Base-by-base conservation (phyloP, 2,329 filamentous ascomycete species). In the Rhynchosporium graminicola region DNA sequence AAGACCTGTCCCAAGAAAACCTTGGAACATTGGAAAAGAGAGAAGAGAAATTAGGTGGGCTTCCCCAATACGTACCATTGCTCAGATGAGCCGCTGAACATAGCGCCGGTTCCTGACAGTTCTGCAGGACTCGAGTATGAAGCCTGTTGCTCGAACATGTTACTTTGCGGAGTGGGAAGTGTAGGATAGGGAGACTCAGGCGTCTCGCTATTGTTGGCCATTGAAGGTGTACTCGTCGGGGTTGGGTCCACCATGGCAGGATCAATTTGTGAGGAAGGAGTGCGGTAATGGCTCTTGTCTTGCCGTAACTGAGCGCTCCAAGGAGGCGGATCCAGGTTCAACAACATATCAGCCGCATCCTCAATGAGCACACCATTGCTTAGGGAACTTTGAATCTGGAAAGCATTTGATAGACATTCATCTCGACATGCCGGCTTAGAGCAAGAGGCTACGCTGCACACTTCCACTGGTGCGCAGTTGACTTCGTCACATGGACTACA, bases 381-480 rank as follows among this genome's bases (percentile, higher is more conserved):
- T 20, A 59, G 59, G 12, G 57, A 52, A 38, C 55, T 48, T 38
- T 67, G 63, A 12, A 48, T 57, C 45, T 65, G 61, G 36, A 67
- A 42, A n/a, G 38, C 61, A 28, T 46, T 52, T 28, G 57, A 60
- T 2, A 67, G 50, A 57, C 69, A 70, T n/a, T 63, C 61, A 48
- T 67, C 66, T 5, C 59, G 65, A 50, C 69, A 70, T 28, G 63
- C 64, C 9, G 64, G 61, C 52, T 68, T 60, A 20, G 62, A 67
- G 57, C 69, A 71, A 13, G 62, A 56, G 9, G 63, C 50, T 6
- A 62, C 54, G 50, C 50, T 65, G 48, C 70, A 71, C 57, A 67
- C 59, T 26, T 70, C 60, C 29, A 69, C 57, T 10, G 62, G 61
- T 10, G 60, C 60, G 29, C 67, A 67, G 20, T 67, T 62, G 9